Base-by-base conservation (phyloP, 1,284 basidiomycete genomes). In the Marasmius oreades region DNA sequence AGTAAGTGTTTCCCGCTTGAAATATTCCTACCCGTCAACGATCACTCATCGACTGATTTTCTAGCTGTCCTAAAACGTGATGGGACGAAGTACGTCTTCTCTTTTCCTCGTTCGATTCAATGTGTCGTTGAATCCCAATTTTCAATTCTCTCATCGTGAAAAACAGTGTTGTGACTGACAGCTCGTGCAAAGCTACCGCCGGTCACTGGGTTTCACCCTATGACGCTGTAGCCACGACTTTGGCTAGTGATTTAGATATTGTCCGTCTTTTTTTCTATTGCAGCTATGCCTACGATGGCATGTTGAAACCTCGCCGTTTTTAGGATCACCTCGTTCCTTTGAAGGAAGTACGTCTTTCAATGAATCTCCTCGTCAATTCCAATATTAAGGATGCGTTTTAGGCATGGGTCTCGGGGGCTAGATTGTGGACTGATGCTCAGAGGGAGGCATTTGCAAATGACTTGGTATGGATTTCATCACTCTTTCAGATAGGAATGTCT, bases 201-300 rank as follows among this genome's bases (percentile, higher is more conserved):
- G 80, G 79, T 5, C 66, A 71, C n/a, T 82, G 80, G 80, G 72
- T 79, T 2, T 80, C 78, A 5, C 74, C 77, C 10, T 81, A 79
- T 60, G 81, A 82, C 59, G 66, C 66, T 48, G 73, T 79, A 16
- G 51, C 72, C 2, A 79, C 77, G 24, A 75, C 64, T 6, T 57
- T 72, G 16, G 71, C 78, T 1, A 78, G 77, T 59, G 73, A 76
- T 54, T 69, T 82, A 48, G 79, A 82, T 61, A 82, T 83, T 58
- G 80, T 80, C 56, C 59, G 74, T 68, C 6, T 12, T 26, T 16
- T 47, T 31, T 37, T 23, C 47, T 33, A 47, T 33, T 45, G 33
- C 33, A 23, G 3, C 26, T 31, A 20, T 37, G 20, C 5, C 26
- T 31, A 20, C 36, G 20, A 22, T 28, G 18, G 1, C 7, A 46